Base-by-base conservation (phyloP, 1,284 basidiomycete genomes). In the Hypsizygus ulmarius region DNA sequence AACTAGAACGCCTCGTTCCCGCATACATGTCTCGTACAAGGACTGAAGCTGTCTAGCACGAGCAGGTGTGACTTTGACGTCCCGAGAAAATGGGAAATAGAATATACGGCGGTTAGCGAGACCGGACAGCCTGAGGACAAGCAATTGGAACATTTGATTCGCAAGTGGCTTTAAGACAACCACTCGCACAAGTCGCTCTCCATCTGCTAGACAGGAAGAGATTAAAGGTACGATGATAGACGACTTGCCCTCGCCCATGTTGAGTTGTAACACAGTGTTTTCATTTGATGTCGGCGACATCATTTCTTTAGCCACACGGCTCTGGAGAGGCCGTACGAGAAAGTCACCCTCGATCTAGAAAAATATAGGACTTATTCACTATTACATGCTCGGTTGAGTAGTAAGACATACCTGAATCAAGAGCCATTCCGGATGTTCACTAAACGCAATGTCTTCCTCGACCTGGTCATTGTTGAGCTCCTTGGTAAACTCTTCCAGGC, bases 231-330 rank as follows among this genome's bases (percentile, higher is more conserved):
- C 65, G 25, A 81, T 81, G 3, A 79, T 78, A 0, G 75, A 74
- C 1, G 78, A 73, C 51, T 81, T 81, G 2, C 79, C 79, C 52
- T 81, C 78, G 1, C 78, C 78, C 79, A 81, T 81, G 37, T 81
- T 79, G 16, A 82, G 68, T 47, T 81, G 79, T 28, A 76, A 62
- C 2, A 68, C 57, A 0, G 68, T 69, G 40, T 71, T 81, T 3
- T 38, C 6, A 5, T 28, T 27, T 2, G 53, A 56, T 1, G 49
- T 49, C 0, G 79, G 78, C 0, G 54, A 47, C n/a, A 77, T 73
- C 78, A 82, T 82, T 41, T 77, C 65, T 3, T 55, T 43, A 0
- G 77, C 71, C 1, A 78, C 64, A 0, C 59, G 45, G 2, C 59
- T 56, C 50, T 81, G 79, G 10, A 77, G 45, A 1, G 62, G 53